These are phyloP conservation scores for Solanum pennellii DNA, from an alignment of 257 asterid species.

Conservation along the genomic window DNA sequence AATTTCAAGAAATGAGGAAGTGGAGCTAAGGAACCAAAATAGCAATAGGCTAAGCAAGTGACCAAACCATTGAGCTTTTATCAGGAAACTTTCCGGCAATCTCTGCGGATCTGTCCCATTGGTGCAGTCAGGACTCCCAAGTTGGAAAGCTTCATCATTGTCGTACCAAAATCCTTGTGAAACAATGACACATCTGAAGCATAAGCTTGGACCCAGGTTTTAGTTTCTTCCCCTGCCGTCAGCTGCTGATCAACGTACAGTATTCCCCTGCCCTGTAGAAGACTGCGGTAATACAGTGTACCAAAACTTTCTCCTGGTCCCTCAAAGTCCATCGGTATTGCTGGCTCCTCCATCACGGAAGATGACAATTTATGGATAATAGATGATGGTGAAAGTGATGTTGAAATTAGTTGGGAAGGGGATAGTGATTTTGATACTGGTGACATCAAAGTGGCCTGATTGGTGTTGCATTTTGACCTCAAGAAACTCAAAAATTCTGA, in stretches of 20 bases:
- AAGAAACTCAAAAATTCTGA: slow-evolving; percentile 36
- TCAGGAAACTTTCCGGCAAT: slow-evolving; percentile 39
- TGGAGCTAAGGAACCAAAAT: background rate
- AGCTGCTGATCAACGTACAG: slow-evolving; percentile 65
- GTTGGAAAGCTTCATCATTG: slow-evolving; percentile 71
- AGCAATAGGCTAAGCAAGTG: background rate
- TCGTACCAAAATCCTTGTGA: slow-evolving; percentile 39
- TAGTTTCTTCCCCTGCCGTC: slow-evolving; percentile 40
- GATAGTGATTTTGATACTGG: slow-evolving; percentile 11
- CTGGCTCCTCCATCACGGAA: slow-evolving; percentile 15
- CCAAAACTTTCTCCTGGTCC: slow-evolving; percentile 63
- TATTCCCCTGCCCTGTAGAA: slow-evolving; percentile 50
- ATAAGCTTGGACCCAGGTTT: slow-evolving; percentile 46
- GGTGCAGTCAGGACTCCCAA: slow-evolving; percentile 30
- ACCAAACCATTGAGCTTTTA: background rate
- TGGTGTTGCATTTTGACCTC: slow-evolving; percentile 37
- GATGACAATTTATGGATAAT: background rate
- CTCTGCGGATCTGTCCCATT: slow-evolving; percentile 45
- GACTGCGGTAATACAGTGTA: slow-evolving; percentile 50
- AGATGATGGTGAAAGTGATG: slow-evolving; percentile 25
- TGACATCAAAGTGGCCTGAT: slow-evolving; percentile 10
- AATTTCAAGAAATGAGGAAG: background rate
- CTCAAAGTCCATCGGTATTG: slow-evolving; percentile 57
- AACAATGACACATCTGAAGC: slow-evolving; percentile 48
- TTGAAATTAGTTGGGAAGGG: background rate